Conservation (phyloP, 805 yeast species). For the Hanseniaspora vineae region DNA sequence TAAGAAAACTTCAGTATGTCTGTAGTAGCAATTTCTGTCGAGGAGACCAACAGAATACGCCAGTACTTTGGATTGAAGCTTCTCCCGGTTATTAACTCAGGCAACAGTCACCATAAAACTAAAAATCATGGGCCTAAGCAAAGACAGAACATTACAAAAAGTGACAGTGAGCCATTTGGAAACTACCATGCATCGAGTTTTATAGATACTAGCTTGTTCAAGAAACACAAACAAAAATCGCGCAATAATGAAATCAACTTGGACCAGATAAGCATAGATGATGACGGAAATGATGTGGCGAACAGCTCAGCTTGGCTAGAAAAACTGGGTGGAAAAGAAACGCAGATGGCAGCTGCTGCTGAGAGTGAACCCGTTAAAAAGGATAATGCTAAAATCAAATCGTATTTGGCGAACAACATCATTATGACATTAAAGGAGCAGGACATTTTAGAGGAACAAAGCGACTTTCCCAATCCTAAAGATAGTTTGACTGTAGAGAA, state of each 20-base stretch:
- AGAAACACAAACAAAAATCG: too few species aligned
- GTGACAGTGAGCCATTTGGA: too few species aligned
- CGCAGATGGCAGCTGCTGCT: not conserved
- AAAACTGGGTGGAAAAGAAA: not conserved
- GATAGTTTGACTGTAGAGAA: conserved; percentile 18
- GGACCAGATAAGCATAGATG: not conserved
- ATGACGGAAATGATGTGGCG: not conserved
- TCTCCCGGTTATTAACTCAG: conserved; percentile 20
- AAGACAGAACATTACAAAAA: too few species aligned
- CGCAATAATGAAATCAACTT: too few species aligned
- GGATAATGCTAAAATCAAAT: not conserved
- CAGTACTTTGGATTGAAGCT: conserved; percentile 41
- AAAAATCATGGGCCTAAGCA: conserved; percentile 5
- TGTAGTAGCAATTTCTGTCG: conserved; percentile 19
- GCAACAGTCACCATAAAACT: conserved; percentile 9
- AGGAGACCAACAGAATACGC: conserved; percentile 45
- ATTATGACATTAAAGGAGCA: conserved; percentile 44
- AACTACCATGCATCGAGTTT: not conserved
- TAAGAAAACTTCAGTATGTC: too few species aligned
- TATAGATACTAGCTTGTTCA: not conserved
- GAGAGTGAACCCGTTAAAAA: not conserved
- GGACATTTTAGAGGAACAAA: conserved; percentile 20
- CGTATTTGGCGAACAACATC: conserved; percentile 24
- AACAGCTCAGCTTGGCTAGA: not conserved
- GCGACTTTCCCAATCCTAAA: conserved; percentile 18